Evolutionary conservation across 371 early-diverging fungal species (phyloP), one percentile per base, ranked within the genome.

Genomic region (Mortierella sp.): DNA sequence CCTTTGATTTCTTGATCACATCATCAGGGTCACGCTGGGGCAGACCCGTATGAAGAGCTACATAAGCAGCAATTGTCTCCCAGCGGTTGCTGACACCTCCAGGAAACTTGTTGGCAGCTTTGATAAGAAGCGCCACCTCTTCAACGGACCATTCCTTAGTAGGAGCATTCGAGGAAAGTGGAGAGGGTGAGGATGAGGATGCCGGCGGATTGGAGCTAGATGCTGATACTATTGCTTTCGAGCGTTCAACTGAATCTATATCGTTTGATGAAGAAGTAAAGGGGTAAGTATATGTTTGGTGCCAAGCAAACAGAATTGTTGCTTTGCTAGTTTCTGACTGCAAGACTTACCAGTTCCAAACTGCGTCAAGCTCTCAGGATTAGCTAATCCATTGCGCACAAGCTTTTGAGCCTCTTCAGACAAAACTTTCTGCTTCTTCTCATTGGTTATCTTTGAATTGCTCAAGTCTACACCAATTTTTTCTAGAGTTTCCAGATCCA

Each of bases 31-130:
- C 69, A 16, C 91, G 84, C 24, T 75, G 71, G 6, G 86, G 77
- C 24, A 83, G 72, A 3, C 85, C 84, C 39, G 87, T 76, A 30
- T 91, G 91, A 10, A 84, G 60, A 2, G 87, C 79, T 4, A 91
- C 75, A 66, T 86, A 90, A 16, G 87, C 85, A 39, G 88, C 86
- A 57, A 91, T 90, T 1, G 85, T 89, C 8, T 90, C 88, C 92
- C 92, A 91, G n/a, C 92, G 84, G 26, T 85, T 65, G 20, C 71
- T 66, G 24, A 90, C 88, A 18, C 92, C 92, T 14, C 91, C 91
- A 0, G 92, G 92, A 63, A 90, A 90, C 72, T 87, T 89, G 70
- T 92, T 91, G 52, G 84, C 84, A 5, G 90, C 91, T 61, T 90
- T 89, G 60, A 91, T 88, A 22, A 91, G 75, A 16, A 88, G 47